Evolutionary conservation across 495 filamentous ascomycete genomes (phyloP), one percentile per base, ranked within the genome.

Genomic region (Neurospora sp.): DNA sequence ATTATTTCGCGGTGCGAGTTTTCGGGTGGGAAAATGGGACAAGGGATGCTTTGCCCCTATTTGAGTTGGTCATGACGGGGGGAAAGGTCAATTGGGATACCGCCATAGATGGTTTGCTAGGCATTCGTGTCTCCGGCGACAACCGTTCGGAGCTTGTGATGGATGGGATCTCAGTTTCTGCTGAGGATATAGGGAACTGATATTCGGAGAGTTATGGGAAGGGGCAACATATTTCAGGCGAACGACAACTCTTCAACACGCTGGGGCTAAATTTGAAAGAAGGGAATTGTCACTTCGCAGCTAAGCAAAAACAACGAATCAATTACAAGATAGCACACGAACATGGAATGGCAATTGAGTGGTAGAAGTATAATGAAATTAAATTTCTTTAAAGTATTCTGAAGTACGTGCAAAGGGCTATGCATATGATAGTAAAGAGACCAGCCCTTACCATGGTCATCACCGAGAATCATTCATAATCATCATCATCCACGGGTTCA

Each of bases 401-500:
- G 5, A 59, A 9, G 17, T 20, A 69, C 20, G 40, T 69, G 35
- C 9, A 20, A 27, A 69, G 6, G 35, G 68, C 35, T 20, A 14
- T 41, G 68, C n/a, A 69, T 20, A 45, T 12, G 8, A 45, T 20
- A 41, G 40, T 45, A 27, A 69, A 61, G 41, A 69, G 44, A 48
- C 3, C 70, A 39, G 42, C 27, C 59, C 73, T 70, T 78, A 70
- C 76, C 72, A 48, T 65, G 14, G 27, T 75, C 53, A 22, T 70
- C 4, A 69, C 20, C 71, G 75, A 78, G 53, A 79, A 68, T 81
- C 74, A 69, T 82, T 82, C 39, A 76, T 71, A 17, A 35, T 85
- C 80, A 17, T 87, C 85, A 70, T 86, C 87, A 53, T 84, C 82
- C 73, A 76, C 79, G 8, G 81, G 84, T 71, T 88, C 82, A 37